Conservation (phyloP, 768 basidiomycete species). For the Mrakia hoshinonis region DNA sequence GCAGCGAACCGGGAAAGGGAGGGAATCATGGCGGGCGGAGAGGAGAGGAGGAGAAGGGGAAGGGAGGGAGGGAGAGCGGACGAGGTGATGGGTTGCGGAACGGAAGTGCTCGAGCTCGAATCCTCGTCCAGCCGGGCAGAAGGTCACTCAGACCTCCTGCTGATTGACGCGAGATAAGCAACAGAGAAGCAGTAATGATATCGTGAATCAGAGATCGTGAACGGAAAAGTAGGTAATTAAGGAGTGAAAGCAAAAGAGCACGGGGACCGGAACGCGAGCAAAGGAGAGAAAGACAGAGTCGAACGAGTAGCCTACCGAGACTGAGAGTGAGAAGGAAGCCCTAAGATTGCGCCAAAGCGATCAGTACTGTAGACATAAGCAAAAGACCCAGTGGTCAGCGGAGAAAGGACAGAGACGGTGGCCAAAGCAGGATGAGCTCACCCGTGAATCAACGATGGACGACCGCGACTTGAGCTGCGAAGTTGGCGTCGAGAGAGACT, state of each 20-base stretch:
- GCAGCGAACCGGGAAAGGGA: slow-evolving; percentile 22
- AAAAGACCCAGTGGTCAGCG: neutral
- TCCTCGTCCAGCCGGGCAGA: neutral
- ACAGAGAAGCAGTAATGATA: neutral
- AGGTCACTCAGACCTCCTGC: neutral
- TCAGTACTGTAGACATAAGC: neutral
- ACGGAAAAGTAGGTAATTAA: neutral
- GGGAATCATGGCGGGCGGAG: slow-evolving; percentile 15
- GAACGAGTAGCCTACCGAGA: neutral
- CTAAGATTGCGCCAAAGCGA: too few relatives aligned
- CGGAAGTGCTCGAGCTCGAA: neutral
- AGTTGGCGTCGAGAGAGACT: slow-evolving; percentile 34
- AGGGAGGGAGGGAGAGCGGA: neutral
- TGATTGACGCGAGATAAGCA: neutral
- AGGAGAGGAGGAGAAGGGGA: neutral
- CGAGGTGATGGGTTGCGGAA: neutral
- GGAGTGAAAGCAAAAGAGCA: neutral
- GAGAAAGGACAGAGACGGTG: neutral
- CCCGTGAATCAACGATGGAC: slow-evolving; percentile 20
- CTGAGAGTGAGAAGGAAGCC: neutral
- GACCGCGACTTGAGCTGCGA: slow-evolving; percentile 24
- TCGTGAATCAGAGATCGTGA: slow-evolving; percentile 2
- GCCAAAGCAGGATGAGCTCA: neutral
- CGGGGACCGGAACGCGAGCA: neutral
- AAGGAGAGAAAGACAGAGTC: neutral